Evolutionary conservation across 2,329 filamentous ascomycete species (phyloP), one percentile per base, ranked within the genome.

Genomic region (Paecilomyces niveus): DNA sequence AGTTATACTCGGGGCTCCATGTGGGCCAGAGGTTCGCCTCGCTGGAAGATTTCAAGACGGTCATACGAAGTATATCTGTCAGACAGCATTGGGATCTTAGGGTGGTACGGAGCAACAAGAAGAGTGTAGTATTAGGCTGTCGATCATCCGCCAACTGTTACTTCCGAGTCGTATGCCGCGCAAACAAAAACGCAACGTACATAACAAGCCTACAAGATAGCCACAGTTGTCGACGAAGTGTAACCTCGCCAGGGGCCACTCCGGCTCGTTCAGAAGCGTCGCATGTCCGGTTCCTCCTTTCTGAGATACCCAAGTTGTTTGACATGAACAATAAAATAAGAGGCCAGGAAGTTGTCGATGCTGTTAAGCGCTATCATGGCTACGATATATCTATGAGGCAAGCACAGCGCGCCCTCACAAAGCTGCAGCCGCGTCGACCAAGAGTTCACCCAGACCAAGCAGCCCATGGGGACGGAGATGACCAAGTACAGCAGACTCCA

Each of bases 71-170:
- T 59, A 74, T 74, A 59, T 75, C 73, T n/a, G 72, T 75, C 33
- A 65, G 71, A 21, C 73, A 75, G 51, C 71, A 74, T 58, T 75
- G 73, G 73, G 72, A 75, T 58, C 69, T 75, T 45, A 70, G 73
- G 32, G 73, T 75, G 39, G 67, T 70, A 54, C 68, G 73, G 53
- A 75, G 73, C 64, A 75, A 75, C 59, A 74, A 73, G 60, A 74
- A 75, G 56, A 74, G 72, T 52, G 73, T 75, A 54, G 72, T 75
- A n/a, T 68, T 75, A 56, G 72, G 72, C 32, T 75, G 73, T 62
- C 71, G 73, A 52, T 74, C 73, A 6, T 72, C 70, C 31, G 58
- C 64, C 61, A 74, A 70, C 66, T 75, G 73, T 62, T 72, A 65
- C 57, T 75, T 75, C 59, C 73, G 73, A 15, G 73, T 73, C 35